Evolutionary conservation across 305 asterid species (phyloP).

Genomic region (Fraxinus sp.): DNA sequence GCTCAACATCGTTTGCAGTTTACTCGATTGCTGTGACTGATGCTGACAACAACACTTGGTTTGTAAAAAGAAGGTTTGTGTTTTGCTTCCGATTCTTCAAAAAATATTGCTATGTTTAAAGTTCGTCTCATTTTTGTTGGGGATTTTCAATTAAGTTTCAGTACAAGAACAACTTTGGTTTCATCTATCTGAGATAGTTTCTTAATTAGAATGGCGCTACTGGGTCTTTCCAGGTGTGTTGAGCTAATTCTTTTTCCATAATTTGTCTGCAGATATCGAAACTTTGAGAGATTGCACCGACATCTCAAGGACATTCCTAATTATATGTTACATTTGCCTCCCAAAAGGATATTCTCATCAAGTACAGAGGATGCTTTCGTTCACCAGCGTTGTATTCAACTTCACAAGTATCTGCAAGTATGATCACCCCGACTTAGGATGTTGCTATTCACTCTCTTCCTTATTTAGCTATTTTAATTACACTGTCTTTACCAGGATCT

Average conservation of each 20-base stretch:
- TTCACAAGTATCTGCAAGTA: constrained; percentile 90
- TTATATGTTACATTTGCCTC: constrained; percentile 83
- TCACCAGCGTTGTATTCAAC: constrained; percentile 89
- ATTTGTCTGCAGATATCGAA: constrained; percentile 63
- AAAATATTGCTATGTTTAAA: background rate
- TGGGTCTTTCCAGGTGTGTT: constrained; percentile 14
- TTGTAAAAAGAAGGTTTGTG: constrained; percentile 81
- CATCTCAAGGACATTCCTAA: constrained; percentile 90
- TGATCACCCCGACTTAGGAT: constrained; percentile 20
- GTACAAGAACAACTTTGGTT: constrained; percentile 8
- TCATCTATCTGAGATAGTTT: constrained; percentile 14
- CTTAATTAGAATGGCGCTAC: constrained; percentile 8
- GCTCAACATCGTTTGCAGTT: constrained; percentile 82
- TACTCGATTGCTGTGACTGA: constrained; percentile 80
- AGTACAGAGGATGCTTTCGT: constrained; percentile 86
- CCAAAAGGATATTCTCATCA: constrained; percentile 89
- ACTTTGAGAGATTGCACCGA: constrained; percentile 86
- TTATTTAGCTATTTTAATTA: constrained; percentile 27
- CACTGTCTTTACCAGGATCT: constrained; percentile 58
- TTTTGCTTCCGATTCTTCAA: constrained; percentile 23
- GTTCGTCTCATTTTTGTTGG: background rate
- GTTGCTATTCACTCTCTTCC: background rate
- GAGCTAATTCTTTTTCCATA: constrained; percentile 23
- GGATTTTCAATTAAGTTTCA: background rate
- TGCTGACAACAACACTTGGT: constrained; percentile 69